These are phyloP conservation scores for Penicillium verhagenii DNA, from an alignment of 495 filamentous ascomycete species.

Conservation along the genomic window DNA sequence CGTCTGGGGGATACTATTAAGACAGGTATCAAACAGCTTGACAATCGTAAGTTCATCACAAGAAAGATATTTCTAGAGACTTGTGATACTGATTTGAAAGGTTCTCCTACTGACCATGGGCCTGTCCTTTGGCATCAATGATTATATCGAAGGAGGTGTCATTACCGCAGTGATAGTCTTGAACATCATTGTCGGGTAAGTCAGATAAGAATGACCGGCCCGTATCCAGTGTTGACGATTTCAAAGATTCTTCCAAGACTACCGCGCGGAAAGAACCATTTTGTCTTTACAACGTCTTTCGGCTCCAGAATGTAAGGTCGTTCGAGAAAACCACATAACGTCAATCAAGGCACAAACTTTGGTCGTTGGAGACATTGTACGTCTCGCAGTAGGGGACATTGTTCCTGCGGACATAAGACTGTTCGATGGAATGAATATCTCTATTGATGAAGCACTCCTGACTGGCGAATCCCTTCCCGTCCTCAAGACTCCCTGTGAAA, in stretches of 20 bases:
- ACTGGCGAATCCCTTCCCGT: conserved; percentile 63
- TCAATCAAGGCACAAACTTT: conserved; percentile 69
- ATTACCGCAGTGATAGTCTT: conserved; percentile 77
- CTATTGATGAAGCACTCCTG: conserved; percentile 58
- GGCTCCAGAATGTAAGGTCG: conserved; percentile 72
- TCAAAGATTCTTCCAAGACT: conserved; percentile 71
- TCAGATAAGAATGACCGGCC: neutral
- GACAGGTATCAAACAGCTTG: conserved; percentile 65
- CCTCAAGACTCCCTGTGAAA: conserved; percentile 64
- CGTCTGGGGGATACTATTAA: conserved; percentile 55
- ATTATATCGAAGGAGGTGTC: conserved; percentile 83
- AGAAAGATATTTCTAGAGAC: neutral
- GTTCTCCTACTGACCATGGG: conserved; percentile 83
- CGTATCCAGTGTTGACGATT: neutral
- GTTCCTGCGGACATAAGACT: conserved; percentile 70
- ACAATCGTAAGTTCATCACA: conserved; percentile 45
- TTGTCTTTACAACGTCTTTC: conserved; percentile 74
- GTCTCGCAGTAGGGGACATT: conserved; percentile 66
- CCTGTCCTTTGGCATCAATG: conserved; percentile 73
- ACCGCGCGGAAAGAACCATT: conserved; percentile 83
- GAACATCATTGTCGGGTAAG: conserved; percentile 70
- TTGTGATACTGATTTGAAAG: conserved; percentile 34
- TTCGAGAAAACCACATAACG: conserved; percentile 66
- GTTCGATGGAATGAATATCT: conserved; percentile 75
- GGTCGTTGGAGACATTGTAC: conserved; percentile 79